phyloP scores from a whole-genome alignment of 768 basidiomycete species.

The Imleria badia region DNA sequence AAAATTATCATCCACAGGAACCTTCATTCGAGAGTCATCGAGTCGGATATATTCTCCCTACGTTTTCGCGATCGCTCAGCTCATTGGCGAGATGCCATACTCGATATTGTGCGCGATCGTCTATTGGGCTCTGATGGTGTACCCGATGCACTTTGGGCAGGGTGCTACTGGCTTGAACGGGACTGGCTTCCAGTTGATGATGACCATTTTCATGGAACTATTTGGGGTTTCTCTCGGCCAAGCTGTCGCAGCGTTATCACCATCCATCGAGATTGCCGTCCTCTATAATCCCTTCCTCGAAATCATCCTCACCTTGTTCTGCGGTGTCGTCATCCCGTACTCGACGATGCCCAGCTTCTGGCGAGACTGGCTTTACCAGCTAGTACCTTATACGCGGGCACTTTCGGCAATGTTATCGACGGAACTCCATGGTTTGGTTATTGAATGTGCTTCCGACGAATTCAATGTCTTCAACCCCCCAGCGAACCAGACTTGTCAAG shows the following conservation, averaged over 20 bases:
- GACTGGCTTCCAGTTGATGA: conserved; percentile 69
- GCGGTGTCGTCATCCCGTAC: conserved; percentile 77
- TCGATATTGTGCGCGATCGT: conserved; percentile 65
- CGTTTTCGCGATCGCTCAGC: conserved; percentile 81
- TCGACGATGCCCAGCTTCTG: conserved; percentile 65
- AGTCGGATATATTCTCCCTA: conserved; percentile 85
- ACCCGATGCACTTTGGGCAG: conserved; percentile 66
- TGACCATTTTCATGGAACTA: conserved; percentile 69
- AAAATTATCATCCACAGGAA: conserved; percentile 23
- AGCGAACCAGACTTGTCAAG: conserved; percentile 63
- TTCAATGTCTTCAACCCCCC: conserved; percentile 75
- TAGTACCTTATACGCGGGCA: conserved; percentile 68
- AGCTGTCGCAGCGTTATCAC: conserved; percentile 71
- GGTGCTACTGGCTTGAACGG: conserved; percentile 59
- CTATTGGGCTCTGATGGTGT: conserved; percentile 79
- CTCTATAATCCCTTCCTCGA: conserved; percentile 78
- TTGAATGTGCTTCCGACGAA: conserved; percentile 66
- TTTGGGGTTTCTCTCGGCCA: conserved; percentile 75
- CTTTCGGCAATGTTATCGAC: conserved; percentile 74
- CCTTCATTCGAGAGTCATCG: conserved; percentile 60
- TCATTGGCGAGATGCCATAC: conserved; percentile 80
- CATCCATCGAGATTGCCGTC: conserved; percentile 75
- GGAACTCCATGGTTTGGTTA: conserved; percentile 68
- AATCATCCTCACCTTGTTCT: conserved; percentile 67
- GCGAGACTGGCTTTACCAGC: conserved; percentile 75